Percentiles rank a stretch among this genome's conserved stretches.
phyloP scores from a whole-genome alignment of 805 yeast genomes.

The Pichia scutulata region DNA sequence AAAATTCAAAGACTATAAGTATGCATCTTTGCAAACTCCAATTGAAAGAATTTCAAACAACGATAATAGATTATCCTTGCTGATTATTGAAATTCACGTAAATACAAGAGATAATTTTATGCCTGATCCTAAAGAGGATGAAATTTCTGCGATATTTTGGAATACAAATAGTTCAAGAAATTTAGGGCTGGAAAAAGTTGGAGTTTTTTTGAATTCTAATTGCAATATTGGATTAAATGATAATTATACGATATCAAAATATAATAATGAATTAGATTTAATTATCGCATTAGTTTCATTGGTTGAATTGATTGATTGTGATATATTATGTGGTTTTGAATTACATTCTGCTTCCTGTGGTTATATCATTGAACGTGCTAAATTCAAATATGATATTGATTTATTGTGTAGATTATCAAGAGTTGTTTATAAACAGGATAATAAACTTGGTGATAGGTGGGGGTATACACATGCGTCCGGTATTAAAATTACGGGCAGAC shows the following conservation, averaged over 20 bases:
- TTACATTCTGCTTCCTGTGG: conserved; percentile 85
- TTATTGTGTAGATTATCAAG: conserved; percentile 56
- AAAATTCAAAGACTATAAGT: conserved; percentile 33
- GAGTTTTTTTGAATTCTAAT: conserved; percentile 24
- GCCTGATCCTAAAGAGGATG: conserved; percentile 65
- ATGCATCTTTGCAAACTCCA: conserved; percentile 24
- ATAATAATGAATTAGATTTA: conserved; percentile 51
- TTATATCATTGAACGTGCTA: conserved; percentile 62
- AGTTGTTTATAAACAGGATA: conserved; percentile 39
- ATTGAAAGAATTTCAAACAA: conserved; percentile 28
- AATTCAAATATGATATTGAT: conserved; percentile 39
- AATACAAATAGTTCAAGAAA: conserved; percentile 39
- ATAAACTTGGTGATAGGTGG: conserved; percentile 63
- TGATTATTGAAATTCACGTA: conserved; percentile 63
- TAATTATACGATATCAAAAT: conserved; percentile 32
- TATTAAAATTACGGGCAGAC: conserved; percentile 68
- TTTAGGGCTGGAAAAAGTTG: conserved; percentile 30
- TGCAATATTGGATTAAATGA: not conserved
- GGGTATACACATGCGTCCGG: conserved; percentile 74
- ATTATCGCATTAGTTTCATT: conserved; percentile 46
- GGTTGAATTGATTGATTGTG: conserved; percentile 71
- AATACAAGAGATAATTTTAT: conserved; percentile 38
- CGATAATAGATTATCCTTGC: conserved; percentile 43
- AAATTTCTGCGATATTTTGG: conserved; percentile 58
- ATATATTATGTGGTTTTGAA: conserved; percentile 80